These are phyloP conservation scores for Haemoproteus tartakovskyi DNA, from an alignment of 169 alveolate genomes.

Conservation along the genomic window DNA sequence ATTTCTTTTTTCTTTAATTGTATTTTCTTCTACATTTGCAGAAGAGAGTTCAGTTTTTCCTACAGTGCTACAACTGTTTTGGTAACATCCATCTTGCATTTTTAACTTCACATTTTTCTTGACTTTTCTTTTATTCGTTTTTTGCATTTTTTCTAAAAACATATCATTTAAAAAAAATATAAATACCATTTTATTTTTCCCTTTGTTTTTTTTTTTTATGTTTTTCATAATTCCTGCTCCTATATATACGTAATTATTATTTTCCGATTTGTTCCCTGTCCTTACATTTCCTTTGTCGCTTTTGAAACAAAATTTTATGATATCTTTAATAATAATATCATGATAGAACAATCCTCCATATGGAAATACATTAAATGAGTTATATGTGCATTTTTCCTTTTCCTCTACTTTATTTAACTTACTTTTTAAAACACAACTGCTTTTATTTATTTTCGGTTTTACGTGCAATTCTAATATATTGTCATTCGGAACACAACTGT, in stretches of 20 bases:
- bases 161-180: conserved; percentile 41
- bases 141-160: conserved; percentile 2
- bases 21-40: too few relatives aligned
- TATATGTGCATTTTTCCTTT: conserved; percentile 5
- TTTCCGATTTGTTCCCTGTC: background rate
- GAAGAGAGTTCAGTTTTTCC: too few relatives aligned
- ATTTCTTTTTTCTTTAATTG: background rate
- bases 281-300: background rate
- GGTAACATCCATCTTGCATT: background rate
- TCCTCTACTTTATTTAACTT: background rate
- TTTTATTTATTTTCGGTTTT: conserved; percentile 16
- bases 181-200: conserved; percentile 58
- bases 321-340: conserved; percentile 46
- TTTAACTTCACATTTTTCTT: background rate
- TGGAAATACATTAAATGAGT: conserved; percentile 39
- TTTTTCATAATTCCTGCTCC: conserved; percentile 46
- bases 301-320: conserved; percentile 10
- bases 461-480: conserved; percentile 9
- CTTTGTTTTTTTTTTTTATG: conserved; percentile 17
- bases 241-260: conserved; percentile 1
- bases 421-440: conserved; percentile 10
- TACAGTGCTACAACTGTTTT: too few relatives aligned
- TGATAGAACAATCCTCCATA: conserved; percentile 42
- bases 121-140: background rate
- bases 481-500: too few relatives aligned